Percentiles rank a stretch among this genome's conserved stretches.
phyloP scores from a whole-genome alignment of 208 protist species.

The Leishmania martiniquensis region DNA sequence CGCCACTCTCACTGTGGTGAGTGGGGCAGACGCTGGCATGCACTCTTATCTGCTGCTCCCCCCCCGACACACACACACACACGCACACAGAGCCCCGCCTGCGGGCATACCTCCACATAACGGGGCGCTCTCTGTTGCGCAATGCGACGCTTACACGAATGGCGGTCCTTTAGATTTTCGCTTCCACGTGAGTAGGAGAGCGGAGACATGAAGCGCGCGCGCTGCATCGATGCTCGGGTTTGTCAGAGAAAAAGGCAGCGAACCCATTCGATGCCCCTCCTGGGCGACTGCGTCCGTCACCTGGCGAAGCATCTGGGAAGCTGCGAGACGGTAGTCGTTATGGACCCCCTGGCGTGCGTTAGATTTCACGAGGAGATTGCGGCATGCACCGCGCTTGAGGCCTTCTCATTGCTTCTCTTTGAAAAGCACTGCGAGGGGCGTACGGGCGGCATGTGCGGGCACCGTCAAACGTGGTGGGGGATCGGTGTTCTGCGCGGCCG shows the following conservation, averaged over 20 bases:
- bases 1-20: neutral
- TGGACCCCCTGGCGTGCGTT: slow-evolving; percentile 7
- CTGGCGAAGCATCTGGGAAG: neutral
- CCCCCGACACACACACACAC: neutral
- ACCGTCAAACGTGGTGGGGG: slow-evolving; percentile 3
- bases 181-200: neutral
- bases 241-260: neutral
- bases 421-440: neutral
- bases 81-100: too few species aligned
- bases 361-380: neutral
- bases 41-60: neutral
- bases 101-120: neutral
- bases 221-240: neutral
- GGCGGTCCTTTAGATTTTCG: neutral
- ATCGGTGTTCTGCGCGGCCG: slow-evolving; percentile 4
- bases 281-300: slow-evolving; percentile 4
- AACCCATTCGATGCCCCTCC: neutral
- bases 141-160: neutral
- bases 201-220: neutral
- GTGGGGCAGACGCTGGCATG: neutral
- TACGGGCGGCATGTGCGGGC: neutral
- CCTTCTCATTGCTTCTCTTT: slow-evolving; percentile 11
- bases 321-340: neutral
- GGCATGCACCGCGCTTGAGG: neutral
- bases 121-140: neutral